phyloP scores from a whole-genome alignment of 345 rosid genomes.

The Angophora floribunda region DNA sequence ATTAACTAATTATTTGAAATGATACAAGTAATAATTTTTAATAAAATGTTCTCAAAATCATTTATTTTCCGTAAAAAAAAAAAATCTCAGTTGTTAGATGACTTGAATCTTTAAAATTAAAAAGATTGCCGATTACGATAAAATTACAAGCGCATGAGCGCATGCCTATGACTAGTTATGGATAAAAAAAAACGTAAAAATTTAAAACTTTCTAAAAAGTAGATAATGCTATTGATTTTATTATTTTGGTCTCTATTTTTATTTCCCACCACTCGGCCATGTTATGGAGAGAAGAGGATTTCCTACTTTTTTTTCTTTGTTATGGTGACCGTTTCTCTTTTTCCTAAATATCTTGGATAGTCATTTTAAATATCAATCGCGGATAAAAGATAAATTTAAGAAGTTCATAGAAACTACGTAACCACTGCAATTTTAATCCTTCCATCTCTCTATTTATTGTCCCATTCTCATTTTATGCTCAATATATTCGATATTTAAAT shows the following conservation, averaged over 20 bases:
- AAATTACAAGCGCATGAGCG: no score
- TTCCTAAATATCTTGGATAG: not conserved
- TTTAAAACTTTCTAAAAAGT: no score
- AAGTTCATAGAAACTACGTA: not conserved
- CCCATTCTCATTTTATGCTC: not conserved
- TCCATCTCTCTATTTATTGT: not conserved
- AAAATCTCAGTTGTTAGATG: no score
- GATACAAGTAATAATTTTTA: not conserved
- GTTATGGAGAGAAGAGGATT: not conserved
- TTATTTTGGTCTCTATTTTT: not conserved
- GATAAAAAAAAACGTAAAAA: no score
- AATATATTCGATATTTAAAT: not conserved
- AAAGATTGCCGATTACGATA: no score
- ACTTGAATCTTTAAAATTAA: no score
- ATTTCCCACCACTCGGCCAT: not conserved
- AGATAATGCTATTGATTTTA: not conserved
- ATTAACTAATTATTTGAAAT: accelerated
- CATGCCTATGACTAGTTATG: no score
- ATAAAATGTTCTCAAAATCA: no score
- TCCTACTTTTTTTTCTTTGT: not conserved
- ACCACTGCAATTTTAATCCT: not conserved
- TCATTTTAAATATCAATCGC: not conserved
- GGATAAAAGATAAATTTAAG: not conserved
- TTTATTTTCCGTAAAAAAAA: no score
- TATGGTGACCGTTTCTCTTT: not conserved